These are phyloP conservation scores for Coniferiporia weirii DNA, from an alignment of 1,284 basidiomycete species.

Conservation along the genomic window DNA sequence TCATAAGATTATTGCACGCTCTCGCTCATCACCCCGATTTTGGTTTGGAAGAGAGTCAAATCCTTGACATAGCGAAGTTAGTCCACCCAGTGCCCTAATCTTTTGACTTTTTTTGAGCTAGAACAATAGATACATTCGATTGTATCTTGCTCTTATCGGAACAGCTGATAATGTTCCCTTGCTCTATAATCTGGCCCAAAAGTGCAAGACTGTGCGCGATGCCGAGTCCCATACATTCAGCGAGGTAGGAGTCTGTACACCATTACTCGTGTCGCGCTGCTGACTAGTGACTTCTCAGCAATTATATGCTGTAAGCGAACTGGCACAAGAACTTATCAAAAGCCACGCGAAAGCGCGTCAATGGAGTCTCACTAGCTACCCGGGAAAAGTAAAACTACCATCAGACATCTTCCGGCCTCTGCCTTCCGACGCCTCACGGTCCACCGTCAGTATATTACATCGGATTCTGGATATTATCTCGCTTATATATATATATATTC, in stretches of 20 bases:
- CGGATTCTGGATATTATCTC: not conserved
- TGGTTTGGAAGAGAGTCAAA: slow-evolving; percentile 49
- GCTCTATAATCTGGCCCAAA: slow-evolving; percentile 77
- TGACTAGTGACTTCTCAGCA: slow-evolving; percentile 47
- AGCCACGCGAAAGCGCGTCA: slow-evolving; percentile 55
- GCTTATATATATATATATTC: not conserved
- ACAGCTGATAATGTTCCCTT: slow-evolving; percentile 77
- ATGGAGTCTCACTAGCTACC: slow-evolving; percentile 80
- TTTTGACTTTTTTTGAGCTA: too few species aligned
- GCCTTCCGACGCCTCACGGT: slow-evolving; percentile 55
- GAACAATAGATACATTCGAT: slow-evolving; percentile 71
- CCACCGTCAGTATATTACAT: slow-evolving; percentile 40
- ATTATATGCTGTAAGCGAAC: slow-evolving; percentile 84
- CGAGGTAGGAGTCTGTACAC: slow-evolving; percentile 44
- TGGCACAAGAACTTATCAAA: slow-evolving; percentile 85
- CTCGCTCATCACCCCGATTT: slow-evolving; percentile 96
- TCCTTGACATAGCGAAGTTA: slow-evolving; percentile 71
- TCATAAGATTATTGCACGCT: slow-evolving; percentile 82
- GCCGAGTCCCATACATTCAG: slow-evolving; percentile 57
- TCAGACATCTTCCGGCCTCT: slow-evolving; percentile 74
- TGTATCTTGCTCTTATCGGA: slow-evolving; percentile 79
- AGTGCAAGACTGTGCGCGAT: slow-evolving; percentile 85
- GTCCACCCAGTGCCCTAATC: not conserved
- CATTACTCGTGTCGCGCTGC: not conserved
- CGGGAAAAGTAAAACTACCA: slow-evolving; percentile 77